These are phyloP conservation scores for Phytophthora brassicae DNA, from an alignment of 352 stramenopile genomes.

Conservation along the genomic window DNA sequence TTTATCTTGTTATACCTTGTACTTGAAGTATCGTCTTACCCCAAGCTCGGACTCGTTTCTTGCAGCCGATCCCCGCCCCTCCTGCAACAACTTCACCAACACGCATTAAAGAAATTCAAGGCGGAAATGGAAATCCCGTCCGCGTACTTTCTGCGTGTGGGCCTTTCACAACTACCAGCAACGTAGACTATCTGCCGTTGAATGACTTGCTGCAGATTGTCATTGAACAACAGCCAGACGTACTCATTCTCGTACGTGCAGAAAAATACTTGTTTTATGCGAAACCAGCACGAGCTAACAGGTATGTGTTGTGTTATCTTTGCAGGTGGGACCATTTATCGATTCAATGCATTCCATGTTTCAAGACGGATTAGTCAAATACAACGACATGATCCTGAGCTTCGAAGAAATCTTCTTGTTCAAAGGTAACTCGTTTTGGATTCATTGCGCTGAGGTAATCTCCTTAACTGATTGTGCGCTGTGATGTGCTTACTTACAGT, in stretches of 20 bases:
- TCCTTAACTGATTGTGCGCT: background rate
- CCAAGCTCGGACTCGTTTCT: background rate
- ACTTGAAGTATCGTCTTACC: background rate
- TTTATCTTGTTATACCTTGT: background rate
- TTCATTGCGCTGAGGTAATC: background rate
- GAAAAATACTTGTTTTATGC: background rate
- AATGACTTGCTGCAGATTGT: conserved; percentile 91
- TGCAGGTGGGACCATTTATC: conserved; percentile 95
- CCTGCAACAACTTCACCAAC: conserved; percentile 45
- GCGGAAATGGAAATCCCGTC: conserved; percentile 44
- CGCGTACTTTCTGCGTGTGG: conserved; percentile 90
- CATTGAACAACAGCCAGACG: conserved; percentile 88
- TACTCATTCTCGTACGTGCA: conserved; percentile 89
- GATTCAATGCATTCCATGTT: conserved; percentile 92
- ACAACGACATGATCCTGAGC: conserved; percentile 78
- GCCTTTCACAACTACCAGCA: conserved; percentile 94
- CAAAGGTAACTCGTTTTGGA: conserved; percentile 48
- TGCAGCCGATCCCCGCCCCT: conserved; percentile 67
- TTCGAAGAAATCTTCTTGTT: conserved; percentile 89
- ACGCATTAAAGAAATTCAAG: conserved; percentile 52
- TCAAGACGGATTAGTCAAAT: conserved; percentile 75
- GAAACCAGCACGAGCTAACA: background rate
- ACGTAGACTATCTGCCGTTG: conserved; percentile 94
- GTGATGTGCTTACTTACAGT: conserved; percentile 34
- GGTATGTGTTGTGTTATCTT: background rate